Evolutionary conservation across 345 rosid species (phyloP), one percentile per base, ranked within the genome.

Genomic region (Brassica carinata): DNA sequence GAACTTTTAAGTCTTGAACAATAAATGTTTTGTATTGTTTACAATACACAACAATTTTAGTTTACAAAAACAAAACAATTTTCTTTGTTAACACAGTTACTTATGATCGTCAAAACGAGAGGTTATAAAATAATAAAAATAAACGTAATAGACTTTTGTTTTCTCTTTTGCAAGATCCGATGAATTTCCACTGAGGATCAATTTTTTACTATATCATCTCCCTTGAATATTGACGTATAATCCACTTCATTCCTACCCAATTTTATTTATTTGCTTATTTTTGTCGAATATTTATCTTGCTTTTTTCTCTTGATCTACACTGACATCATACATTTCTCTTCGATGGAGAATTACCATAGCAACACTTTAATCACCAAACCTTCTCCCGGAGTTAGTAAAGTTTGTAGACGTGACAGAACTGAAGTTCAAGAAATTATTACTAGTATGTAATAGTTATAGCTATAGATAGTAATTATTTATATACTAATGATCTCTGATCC

Each of bases 151-250:
- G 66, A 80, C 79, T 80, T 80, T 51, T 79, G 79, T 67, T 74
- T 73, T 34, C 58, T 74, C 75, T 80, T 80, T 80, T 69, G 71
- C 71, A 63, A 69, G 79, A 80, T 80, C 83, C 83, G 0, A 80
- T 63, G 83, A 40, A 80, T 33, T 80, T 74, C 83, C 83, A 74
- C 75, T 51, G 63, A 45, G 15, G 29, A 23, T 68, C 8, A 7
- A 6, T 67, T 73, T 5, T 38, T 67, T 57, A 15, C 8, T 64
- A 17, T 66, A 66, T 8, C 27, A 18, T 7, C 62, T n/a, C n/a
- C 72, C 62, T 26, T 13, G 30, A 72, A 23, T 23, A 23, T 31
- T 33, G 30, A 51, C 34, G 67, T 70, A 63, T 64, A 63, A 23
- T 48, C 29, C 26, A 71, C 18, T 63, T 70, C 70, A 17, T 70